Evolutionary conservation across 305 asterid genomes (phyloP).

Genomic region (Solanum hybrid): DNA sequence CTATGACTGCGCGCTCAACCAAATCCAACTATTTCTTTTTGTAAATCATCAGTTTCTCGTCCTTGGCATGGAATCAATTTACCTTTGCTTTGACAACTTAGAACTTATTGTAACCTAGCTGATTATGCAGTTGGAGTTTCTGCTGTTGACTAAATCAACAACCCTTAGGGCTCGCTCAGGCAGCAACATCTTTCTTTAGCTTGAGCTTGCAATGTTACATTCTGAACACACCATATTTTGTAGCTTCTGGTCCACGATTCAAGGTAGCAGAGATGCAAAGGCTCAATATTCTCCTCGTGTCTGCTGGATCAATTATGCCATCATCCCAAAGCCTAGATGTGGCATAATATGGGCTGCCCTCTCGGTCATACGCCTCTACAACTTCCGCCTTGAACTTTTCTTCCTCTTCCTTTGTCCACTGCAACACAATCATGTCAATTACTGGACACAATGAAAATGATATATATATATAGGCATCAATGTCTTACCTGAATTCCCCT

Average conservation of each 20-base stretch:
- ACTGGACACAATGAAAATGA: not conserved
- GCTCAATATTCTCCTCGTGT: constrained; percentile 73
- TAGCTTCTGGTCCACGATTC: constrained; percentile 49
- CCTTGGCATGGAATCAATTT: not conserved
- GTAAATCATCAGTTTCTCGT: not conserved
- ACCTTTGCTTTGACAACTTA: not conserved
- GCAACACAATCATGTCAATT: constrained; percentile 7
- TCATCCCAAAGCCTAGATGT: constrained; percentile 98
- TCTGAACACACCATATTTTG: constrained; percentile 88
- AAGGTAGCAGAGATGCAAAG: constrained; percentile 66
- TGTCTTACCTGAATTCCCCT: constrained; percentile 47
- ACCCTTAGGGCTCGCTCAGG: not conserved
- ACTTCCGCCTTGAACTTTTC: constrained; percentile 66
- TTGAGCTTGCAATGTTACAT: constrained; percentile 35
- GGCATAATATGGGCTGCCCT: constrained; percentile 83
- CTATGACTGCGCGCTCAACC: not conserved
- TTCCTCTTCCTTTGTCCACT: constrained; percentile 92
- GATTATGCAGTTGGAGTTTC: not conserved
- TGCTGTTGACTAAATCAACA: not conserved
- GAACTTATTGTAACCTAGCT: not conserved
- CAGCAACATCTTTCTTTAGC: not conserved
- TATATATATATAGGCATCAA: not conserved
- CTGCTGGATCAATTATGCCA: constrained; percentile 97
- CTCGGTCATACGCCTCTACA: constrained; percentile 75
- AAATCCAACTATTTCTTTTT: not conserved